phyloP scores from a whole-genome alignment of 2,329 filamentous ascomycete species.

The Stagonosporopsis chrysanthemi region DNA sequence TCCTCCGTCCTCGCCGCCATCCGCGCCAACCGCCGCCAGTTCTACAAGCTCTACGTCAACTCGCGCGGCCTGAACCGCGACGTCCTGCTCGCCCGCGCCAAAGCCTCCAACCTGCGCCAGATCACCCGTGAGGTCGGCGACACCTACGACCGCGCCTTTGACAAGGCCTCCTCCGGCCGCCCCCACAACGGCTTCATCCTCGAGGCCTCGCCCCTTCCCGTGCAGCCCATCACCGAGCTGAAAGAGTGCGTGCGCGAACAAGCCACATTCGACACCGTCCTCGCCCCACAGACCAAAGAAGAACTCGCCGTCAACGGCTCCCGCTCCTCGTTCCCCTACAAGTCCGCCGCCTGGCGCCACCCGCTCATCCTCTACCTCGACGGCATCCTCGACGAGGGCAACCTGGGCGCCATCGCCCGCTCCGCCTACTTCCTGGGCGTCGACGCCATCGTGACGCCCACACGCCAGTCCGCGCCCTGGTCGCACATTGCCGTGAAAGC shows the following conservation, averaged over 20 bases:
- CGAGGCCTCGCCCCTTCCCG: slow-evolving; percentile 83
- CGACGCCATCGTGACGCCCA: slow-evolving; percentile 80
- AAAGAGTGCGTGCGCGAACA: slow-evolving; percentile 56
- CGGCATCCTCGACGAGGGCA: slow-evolving; percentile 83
- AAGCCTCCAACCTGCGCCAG: slow-evolving; percentile 27
- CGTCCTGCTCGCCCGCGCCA: slow-evolving; percentile 30
- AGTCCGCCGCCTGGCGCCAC: slow-evolving; percentile 58
- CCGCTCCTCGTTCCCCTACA: slow-evolving; percentile 59
- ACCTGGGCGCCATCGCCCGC: slow-evolving; percentile 87
- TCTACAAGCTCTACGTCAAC: slow-evolving; percentile 83
- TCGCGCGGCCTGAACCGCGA: slow-evolving; percentile 29
- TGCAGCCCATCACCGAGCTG: slow-evolving; percentile 70
- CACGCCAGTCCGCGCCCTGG: slow-evolving; percentile 72
- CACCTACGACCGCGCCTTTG: slow-evolving; percentile 72
- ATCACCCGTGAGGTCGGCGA: slow-evolving; percentile 62
- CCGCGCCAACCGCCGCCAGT: slow-evolving; percentile 69
- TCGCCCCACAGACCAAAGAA: slow-evolving; percentile 76
- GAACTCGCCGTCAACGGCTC: slow-evolving; percentile 77
- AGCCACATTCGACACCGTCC: slow-evolving; percentile 33
- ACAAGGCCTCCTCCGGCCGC: slow-evolving; percentile 81
- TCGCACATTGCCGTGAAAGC: slow-evolving; percentile 84
- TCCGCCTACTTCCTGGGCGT: slow-evolving; percentile 91
- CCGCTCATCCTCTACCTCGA: slow-evolving; percentile 79
- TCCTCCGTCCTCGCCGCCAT: slow-evolving; percentile 83
- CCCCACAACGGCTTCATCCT: slow-evolving; percentile 92